Conservation (phyloP, 768 basidiomycete genomes). For the Tephrocybe rancida region DNA sequence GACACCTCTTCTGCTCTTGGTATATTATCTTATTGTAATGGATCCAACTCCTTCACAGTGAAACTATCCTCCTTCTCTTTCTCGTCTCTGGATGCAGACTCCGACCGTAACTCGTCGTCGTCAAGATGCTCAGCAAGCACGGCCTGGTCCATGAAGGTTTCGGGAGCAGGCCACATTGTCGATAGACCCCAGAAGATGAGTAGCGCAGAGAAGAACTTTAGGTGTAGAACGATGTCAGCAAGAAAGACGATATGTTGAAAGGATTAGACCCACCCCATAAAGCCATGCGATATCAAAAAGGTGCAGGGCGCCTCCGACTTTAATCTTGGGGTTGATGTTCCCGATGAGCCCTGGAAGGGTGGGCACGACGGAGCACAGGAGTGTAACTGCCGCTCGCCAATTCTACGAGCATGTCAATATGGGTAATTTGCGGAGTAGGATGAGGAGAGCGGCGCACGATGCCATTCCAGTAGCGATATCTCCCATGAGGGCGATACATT, state of each 20-base stretch:
- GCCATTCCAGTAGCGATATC: conserved; percentile 78
- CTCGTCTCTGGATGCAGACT: too few relatives aligned
- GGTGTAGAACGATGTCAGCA: not conserved
- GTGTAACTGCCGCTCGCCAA: conserved; percentile 75
- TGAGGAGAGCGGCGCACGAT: conserved; percentile 47
- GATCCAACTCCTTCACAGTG: too few relatives aligned
- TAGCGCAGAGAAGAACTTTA: conserved; percentile 40
- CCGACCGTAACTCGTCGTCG: too few relatives aligned
- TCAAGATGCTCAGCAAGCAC: conserved; percentile 35
- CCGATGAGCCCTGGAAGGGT: conserved; percentile 78
- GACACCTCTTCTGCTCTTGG: too few relatives aligned
- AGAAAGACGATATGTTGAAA: not conserved
- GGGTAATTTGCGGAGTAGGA: not conserved
- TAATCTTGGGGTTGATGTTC: conserved; percentile 67
- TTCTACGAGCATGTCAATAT: conserved; percentile 47
- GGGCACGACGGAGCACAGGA: conserved; percentile 67
- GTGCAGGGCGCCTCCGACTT: conserved; percentile 56
- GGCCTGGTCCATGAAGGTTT: conserved; percentile 40
- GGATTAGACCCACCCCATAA: conserved; percentile 59
- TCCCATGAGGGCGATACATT: conserved; percentile 79
- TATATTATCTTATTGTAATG: too few relatives aligned
- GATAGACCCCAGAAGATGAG: conserved; percentile 40
- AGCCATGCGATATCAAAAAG: conserved; percentile 78
- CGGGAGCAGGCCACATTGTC: conserved; percentile 38
- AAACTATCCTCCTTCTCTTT: too few relatives aligned